These are phyloP conservation scores for Ampelocalamus luodianensis DNA, from an alignment of 176 grass and related monocot genomes.

Conservation along the genomic window DNA sequence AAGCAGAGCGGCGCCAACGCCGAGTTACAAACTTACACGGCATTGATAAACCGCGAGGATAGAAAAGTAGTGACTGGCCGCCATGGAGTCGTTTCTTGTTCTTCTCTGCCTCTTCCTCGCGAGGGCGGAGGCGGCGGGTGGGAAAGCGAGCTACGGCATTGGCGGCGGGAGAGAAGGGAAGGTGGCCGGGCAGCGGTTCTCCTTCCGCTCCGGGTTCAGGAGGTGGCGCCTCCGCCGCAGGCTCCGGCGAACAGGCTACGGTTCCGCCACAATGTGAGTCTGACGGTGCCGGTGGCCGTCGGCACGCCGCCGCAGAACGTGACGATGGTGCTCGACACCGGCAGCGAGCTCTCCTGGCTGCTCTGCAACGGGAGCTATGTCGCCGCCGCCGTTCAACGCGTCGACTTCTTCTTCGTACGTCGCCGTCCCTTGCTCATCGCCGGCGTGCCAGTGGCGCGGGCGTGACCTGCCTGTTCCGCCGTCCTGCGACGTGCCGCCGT, in stretches of 20 bases:
- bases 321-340: conserved; percentile 88
- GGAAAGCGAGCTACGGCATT: background rate
- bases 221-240: conserved; percentile 31
- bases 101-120: conserved; percentile 30
- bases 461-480: conserved; percentile 70
- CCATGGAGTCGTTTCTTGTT: conserved; percentile 27
- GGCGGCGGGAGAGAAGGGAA: conserved; percentile 1
- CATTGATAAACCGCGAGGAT: background rate
- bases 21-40: no score
- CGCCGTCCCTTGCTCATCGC: conserved; percentile 55
- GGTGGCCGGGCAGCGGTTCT: background rate
- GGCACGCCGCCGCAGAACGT: conserved; percentile 75
- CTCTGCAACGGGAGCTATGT: conserved; percentile 62
- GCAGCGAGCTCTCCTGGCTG: conserved; percentile 90
- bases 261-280: conserved; percentile 74
- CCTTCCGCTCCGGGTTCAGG: conserved; percentile 42
- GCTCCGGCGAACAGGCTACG: conserved; percentile 48
- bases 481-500: conserved; percentile 52
- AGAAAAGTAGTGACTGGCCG: background rate
- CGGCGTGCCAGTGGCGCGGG: conserved; percentile 56
- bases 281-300: conserved; percentile 62
- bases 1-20: background rate
- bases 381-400: conserved; percentile 42
- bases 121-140: background rate
- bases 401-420: conserved; percentile 53